phyloP scores from a whole-genome alignment of 345 rosid genomes.

The Corchorus olitorius region DNA sequence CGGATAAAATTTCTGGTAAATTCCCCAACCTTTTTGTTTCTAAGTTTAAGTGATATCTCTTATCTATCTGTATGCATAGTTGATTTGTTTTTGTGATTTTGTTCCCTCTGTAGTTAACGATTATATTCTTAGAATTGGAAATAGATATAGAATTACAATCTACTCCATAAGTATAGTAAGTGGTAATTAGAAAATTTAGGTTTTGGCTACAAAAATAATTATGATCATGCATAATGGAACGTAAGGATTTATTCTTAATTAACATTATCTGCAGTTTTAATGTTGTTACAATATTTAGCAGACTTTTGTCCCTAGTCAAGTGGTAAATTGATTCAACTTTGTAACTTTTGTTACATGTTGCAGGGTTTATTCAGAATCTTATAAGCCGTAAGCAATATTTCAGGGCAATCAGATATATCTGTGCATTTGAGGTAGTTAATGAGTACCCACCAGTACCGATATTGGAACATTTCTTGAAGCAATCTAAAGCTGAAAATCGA shows the following conservation, averaged over 20 bases:
- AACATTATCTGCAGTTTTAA: not conserved
- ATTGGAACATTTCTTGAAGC: slow-evolving; percentile 37
- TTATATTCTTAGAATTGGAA: too few relatives aligned
- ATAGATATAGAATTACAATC: too few relatives aligned
- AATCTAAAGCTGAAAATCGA: slow-evolving; percentile 22
- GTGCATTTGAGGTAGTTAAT: slow-evolving; percentile 33
- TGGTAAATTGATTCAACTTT: not conserved
- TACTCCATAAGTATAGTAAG: too few relatives aligned
- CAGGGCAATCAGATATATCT: slow-evolving; percentile 40
- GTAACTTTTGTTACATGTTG: not conserved
- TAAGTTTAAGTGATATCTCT: too few relatives aligned
- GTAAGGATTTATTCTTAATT: not conserved
- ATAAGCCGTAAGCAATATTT: slow-evolving; percentile 28
- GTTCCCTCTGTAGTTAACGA: too few relatives aligned
- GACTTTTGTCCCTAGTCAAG: too few relatives aligned
- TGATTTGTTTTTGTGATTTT: too few relatives aligned
- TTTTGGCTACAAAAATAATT: too few relatives aligned
- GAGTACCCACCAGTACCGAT: slow-evolving; percentile 37
- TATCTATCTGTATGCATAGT: too few relatives aligned
- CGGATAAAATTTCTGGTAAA: slow-evolving; percentile 21
- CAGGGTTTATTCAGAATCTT: slow-evolving; percentile 31
- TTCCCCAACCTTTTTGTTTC: not conserved
- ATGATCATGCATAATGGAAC: too few relatives aligned
- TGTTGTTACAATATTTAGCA: too few relatives aligned
- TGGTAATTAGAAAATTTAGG: too few relatives aligned